Base-by-base conservation (phyloP, 768 basidiomycete species). In the Auricularia sp. region DNA sequence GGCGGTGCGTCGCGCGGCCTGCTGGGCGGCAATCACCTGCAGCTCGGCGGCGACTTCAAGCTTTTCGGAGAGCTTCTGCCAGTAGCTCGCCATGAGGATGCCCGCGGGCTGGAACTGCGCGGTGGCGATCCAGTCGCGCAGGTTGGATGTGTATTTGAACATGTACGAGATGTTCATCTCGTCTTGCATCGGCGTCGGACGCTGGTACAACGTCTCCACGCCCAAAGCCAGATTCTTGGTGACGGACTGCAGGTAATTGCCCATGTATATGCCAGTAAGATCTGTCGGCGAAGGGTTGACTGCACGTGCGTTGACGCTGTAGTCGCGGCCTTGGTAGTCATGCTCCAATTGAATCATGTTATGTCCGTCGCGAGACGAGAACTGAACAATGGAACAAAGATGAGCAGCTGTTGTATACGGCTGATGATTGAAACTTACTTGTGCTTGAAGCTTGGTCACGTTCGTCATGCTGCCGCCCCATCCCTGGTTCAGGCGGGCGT, bases 31-130 rank as follows among this genome's bases (percentile, higher is more conserved):
- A 64, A 94, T 80, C 47, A 95, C 75, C 73, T 93, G 87, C 65
- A 99, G 76, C 70, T 98, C 96, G 37, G 94, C 93, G 37, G 93
- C 96, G n/a, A 95, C 94, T 67, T 98, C 97, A 13, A 99, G 90
- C 77, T 96, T 94, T 65, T 96, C 92, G 74, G 89, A 89, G 66
- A 99, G 78, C 73, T 92, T 94, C 68, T 98, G 94, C 90, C 93
- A 97, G 76, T 98, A 99, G 8, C 93, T 95, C 35, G 94, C 85
- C 75, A 94, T 90, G 33, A 97, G 71, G 61, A 92, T 82, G 29
- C 95, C 93, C 16, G 85, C 80, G 16, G 88, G 83, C 73, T 94
- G 93, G 13, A 95, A 67, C 71, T 92, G 91, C 13, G 92, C 89
- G 3, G 94, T 96, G n/a, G 92, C 93, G 70, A 94, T 94, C 92